Percentiles rank a stretch among this genome's conserved stretches.
These are phyloP conservation scores for Suillus subalutaceus DNA, from an alignment of 768 basidiomycete genomes.

Conservation along the genomic window DNA sequence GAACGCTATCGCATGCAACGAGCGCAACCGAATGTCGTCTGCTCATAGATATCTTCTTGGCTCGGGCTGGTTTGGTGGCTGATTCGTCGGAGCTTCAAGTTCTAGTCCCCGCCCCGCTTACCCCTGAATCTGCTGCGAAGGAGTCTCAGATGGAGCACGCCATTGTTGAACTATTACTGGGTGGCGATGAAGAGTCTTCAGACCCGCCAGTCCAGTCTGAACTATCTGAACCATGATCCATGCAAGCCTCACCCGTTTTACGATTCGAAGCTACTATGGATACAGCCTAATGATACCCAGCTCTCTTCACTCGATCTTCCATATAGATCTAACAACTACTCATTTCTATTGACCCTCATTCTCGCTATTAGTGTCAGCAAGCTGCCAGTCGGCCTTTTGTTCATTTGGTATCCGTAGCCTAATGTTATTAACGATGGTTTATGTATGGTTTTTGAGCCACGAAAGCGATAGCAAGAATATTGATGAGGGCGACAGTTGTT, in stretches of 20 bases:
- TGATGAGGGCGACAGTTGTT: background rate
- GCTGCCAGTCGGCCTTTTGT: conserved; percentile 5
- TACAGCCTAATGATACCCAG: conserved; percentile 12
- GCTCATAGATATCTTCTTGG: conserved; percentile 81
- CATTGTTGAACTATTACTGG: conserved; percentile 51
- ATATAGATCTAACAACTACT: conserved; percentile 7
- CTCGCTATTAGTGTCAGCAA: conserved; percentile 5
- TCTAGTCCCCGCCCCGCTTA: conserved; percentile 37
- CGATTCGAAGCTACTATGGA: conserved; percentile 7
- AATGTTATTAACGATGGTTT: conserved; percentile 19
- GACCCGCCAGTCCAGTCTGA: background rate
- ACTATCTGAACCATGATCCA: background rate
- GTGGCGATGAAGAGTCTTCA: conserved; percentile 18
- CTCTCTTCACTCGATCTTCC: conserved; percentile 5
- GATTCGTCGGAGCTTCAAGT: conserved; percentile 33
- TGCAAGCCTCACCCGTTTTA: conserved; percentile 2
- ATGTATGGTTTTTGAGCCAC: conserved; percentile 19
- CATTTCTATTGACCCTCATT: conserved; percentile 7
- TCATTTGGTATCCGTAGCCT: conserved; percentile 14
- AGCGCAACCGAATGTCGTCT: conserved; percentile 83
- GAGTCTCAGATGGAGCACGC: conserved; percentile 44
- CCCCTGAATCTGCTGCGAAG: conserved; percentile 31
- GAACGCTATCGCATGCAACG: conserved; percentile 66
- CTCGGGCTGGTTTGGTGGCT: conserved; percentile 52
- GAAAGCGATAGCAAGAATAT: background rate